phyloP scores from a whole-genome alignment of 805 yeast species.

The Candida peoriensis region DNA sequence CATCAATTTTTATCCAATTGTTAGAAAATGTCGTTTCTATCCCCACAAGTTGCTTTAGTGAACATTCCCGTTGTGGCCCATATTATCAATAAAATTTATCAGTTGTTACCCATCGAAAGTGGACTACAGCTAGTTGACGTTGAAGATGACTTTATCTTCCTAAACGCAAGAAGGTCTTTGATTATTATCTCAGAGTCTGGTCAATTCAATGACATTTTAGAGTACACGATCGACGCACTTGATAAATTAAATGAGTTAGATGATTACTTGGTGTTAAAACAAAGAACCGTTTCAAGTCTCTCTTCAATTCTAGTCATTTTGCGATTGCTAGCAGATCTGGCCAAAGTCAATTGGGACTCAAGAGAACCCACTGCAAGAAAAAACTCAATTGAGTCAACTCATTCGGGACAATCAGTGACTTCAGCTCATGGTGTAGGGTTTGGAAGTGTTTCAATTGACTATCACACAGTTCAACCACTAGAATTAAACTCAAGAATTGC shows the following conservation, averaged over 20 bases:
- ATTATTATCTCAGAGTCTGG: conserved; percentile 25
- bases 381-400: conserved; percentile 18
- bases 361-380: conserved; percentile 22
- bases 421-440: conserved; percentile 26
- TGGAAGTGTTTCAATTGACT: conserved; percentile 28
- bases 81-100: conserved; percentile 29
- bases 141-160: conserved; percentile 31
- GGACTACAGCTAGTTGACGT: conserved; percentile 31
- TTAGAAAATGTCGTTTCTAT: conserved; percentile 3
- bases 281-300: conserved; percentile 24
- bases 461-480: conserved; percentile 30
- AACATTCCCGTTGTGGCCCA: conserved; percentile 29
- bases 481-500: conserved; percentile 25
- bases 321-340: conserved; percentile 35
- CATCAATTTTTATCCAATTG: no score
- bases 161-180: conserved; percentile 30
- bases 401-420: conserved; percentile 16
- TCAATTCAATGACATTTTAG: conserved; percentile 27
- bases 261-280: conserved; percentile 21
- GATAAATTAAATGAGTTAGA: conserved; percentile 26
- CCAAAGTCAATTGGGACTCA: conserved; percentile 36
- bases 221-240: conserved; percentile 21
- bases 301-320: conserved; percentile 33
- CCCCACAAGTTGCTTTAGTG: conserved; percentile 4
- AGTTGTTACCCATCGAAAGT: conserved; percentile 32